Evolutionary conservation across 2,329 filamentous ascomycete species (phyloP).

Genomic region (Aspergillus tubingensis): DNA sequence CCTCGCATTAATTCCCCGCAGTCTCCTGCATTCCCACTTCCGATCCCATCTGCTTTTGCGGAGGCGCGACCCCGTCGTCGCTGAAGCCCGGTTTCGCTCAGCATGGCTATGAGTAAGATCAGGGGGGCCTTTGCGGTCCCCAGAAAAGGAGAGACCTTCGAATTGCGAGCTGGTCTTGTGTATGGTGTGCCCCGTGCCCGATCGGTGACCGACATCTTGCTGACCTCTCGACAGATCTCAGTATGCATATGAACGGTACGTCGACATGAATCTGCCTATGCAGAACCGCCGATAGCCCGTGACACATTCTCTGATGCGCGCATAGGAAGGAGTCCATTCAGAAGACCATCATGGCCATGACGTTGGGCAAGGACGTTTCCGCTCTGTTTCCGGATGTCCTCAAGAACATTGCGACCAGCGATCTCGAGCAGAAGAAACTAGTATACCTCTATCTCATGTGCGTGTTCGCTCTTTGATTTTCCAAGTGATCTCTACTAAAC

Average conservation of each 20-base stretch:
- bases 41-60: conserved; percentile 25
- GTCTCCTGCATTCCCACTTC: conserved; percentile 21
- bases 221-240: conserved; percentile 67
- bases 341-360: conserved; percentile 99
- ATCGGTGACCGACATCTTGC: conserved; percentile 29
- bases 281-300: not conserved
- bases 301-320: conserved; percentile 30
- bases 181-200: conserved; percentile 39
- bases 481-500: conserved; percentile 20
- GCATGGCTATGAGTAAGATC: conserved; percentile 95
- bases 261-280: conserved; percentile 1
- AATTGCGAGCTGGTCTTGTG: conserved; percentile 88
- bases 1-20: conserved; percentile 34
- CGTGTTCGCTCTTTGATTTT: conserved; percentile 29
- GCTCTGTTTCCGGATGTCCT: conserved; percentile 95
- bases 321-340: conserved; percentile 92
- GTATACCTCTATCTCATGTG: conserved; percentile 98
- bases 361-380: conserved; percentile 95
- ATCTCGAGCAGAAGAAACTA: conserved; percentile 98
- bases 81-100: conserved; percentile 33
- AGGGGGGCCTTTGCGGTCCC: conserved; percentile 89
- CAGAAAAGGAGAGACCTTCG: conserved; percentile 96
- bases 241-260: conserved; percentile 90
- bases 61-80: conserved; percentile 41
- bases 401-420: conserved; percentile 95